Conservation (phyloP, 192 early-diverging fungal genomes). For the Entomortierella lignicola region DNA sequence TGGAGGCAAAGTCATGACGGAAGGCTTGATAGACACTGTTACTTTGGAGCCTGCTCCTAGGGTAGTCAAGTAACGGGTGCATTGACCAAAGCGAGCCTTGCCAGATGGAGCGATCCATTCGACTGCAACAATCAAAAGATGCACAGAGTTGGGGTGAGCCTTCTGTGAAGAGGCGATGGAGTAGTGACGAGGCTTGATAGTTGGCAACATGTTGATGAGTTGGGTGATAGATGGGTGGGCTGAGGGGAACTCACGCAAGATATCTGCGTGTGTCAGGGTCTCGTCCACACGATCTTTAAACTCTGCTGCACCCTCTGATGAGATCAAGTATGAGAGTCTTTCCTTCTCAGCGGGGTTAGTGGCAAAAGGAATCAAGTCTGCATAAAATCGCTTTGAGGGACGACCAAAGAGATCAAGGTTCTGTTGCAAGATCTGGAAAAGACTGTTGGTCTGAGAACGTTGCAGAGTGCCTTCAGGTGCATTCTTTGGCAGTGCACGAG, state of each 20-base stretch:
- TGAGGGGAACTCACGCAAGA: constrained; percentile 87
- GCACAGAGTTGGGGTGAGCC: constrained; percentile 90
- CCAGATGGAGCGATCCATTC: constrained; percentile 84
- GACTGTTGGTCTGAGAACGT: constrained; percentile 74
- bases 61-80: constrained; percentile 86
- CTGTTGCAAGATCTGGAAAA: constrained; percentile 85
- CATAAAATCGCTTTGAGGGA: constrained; percentile 95
- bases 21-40: constrained; percentile 93
- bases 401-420: constrained; percentile 93
- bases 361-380: constrained; percentile 78
- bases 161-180: constrained; percentile 95
- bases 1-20: constrained; percentile 95
- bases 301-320: constrained; percentile 77
- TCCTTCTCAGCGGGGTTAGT: constrained; percentile 74
- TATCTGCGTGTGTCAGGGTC: constrained; percentile 87
- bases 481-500: constrained; percentile 60
- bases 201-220: constrained; percentile 79
- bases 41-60: constrained; percentile 76
- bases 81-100: constrained; percentile 84
- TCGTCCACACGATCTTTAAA: constrained; percentile 87
- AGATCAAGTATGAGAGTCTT: constrained; percentile 72
- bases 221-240: constrained; percentile 79
- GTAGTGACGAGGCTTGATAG: constrained; percentile 97
- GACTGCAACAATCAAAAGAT: constrained; percentile 92
- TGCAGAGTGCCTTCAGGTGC: constrained; percentile 58